Percentiles rank a stretch among this genome's conserved stretches.
Evolutionary conservation across 495 filamentous ascomycete genomes (phyloP).

Genomic region (Penicillium nucicola): DNA sequence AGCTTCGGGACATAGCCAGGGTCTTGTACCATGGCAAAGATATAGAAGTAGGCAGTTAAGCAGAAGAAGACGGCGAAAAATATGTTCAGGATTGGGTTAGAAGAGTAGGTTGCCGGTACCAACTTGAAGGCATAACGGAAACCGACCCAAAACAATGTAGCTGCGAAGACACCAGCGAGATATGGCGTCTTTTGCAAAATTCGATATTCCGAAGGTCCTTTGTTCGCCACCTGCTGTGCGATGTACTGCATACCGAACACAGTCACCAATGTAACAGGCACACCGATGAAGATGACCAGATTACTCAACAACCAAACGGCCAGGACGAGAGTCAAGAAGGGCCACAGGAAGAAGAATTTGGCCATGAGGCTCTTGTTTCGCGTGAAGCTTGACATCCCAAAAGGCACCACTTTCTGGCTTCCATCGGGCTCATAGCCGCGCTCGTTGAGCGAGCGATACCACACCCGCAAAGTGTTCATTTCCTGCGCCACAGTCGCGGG

Average conservation of each 20-base stretch:
- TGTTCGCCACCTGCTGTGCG: slow-evolving; percentile 71
- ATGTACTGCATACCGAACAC: slow-evolving; percentile 75
- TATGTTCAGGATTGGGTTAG: slow-evolving; percentile 69
- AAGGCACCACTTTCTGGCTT: slow-evolving; percentile 56
- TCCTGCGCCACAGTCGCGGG: slow-evolving; percentile 80
- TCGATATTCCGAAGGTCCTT: slow-evolving; percentile 81
- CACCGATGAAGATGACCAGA: slow-evolving; percentile 67
- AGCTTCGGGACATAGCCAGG: slow-evolving; percentile 95
- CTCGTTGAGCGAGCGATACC: slow-evolving; percentile 80
- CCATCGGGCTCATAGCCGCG: slow-evolving; percentile 80
- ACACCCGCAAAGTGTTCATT: slow-evolving; percentile 79
- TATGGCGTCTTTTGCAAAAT: slow-evolving; percentile 88
- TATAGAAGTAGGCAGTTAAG: slow-evolving; percentile 80
- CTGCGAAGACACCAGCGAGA: slow-evolving; percentile 90
- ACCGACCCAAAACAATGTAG: slow-evolving; percentile 78
- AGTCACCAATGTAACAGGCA: slow-evolving; percentile 65
- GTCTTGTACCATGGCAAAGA: slow-evolving; percentile 77
- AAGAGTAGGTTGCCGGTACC: slow-evolving; percentile 65
- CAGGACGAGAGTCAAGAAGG: slow-evolving; percentile 69
- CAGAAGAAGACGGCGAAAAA: slow-evolving; percentile 61
- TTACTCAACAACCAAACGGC: slow-evolving; percentile 69
- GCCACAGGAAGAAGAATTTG: slow-evolving; percentile 90
- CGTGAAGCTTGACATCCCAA: slow-evolving; percentile 50
- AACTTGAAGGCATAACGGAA: slow-evolving; percentile 70
- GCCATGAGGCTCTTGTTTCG: slow-evolving; percentile 76